These are phyloP conservation scores for Aciculosporium take DNA, from an alignment of 2,329 filamentous ascomycete genomes.

Conservation along the genomic window DNA sequence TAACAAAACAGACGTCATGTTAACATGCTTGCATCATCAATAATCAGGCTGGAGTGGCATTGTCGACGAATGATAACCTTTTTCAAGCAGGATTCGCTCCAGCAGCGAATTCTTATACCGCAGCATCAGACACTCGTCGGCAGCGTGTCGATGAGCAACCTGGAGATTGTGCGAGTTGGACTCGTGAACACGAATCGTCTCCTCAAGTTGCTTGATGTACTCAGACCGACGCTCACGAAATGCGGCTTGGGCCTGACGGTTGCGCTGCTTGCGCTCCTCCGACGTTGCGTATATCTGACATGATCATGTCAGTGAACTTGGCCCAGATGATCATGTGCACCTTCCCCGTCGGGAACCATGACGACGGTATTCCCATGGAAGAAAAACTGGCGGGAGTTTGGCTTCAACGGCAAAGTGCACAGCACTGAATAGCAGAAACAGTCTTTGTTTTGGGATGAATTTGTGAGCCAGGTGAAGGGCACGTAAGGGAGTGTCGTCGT, in stretches of 20 bases:
- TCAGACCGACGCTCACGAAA: slow-evolving; percentile 94
- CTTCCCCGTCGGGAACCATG: neutral
- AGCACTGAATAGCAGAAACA: neutral
- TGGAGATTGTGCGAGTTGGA: slow-evolving; percentile 85
- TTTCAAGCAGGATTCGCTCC: slow-evolving; percentile 89
- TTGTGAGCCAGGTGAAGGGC: neutral
- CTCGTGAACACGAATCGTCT: slow-evolving; percentile 93
- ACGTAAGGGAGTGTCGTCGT: neutral
- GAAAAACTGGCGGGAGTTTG: neutral
- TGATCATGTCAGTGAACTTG: slow-evolving; percentile 6
- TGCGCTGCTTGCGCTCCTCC: slow-evolving; percentile 94
- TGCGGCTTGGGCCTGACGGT: slow-evolving; percentile 90
- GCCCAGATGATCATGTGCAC: neutral
- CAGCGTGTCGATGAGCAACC: slow-evolving; percentile 83
- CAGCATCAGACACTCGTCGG: slow-evolving; percentile 95
- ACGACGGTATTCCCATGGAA: neutral
- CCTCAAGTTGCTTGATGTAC: slow-evolving; percentile 98
- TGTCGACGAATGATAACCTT: slow-evolving; percentile 48
- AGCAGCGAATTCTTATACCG: slow-evolving; percentile 96
- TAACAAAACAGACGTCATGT: slow-evolving; percentile 20
- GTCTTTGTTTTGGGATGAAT: too few species aligned
- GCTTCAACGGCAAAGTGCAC: neutral
- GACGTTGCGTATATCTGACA: slow-evolving; percentile 91
- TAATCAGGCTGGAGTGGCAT: neutral
- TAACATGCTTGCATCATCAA: neutral